Evolutionary conservation across 805 yeast species (phyloP), one percentile per base, ranked within the genome.

Genomic region (Yamadazyma phyllophila): DNA sequence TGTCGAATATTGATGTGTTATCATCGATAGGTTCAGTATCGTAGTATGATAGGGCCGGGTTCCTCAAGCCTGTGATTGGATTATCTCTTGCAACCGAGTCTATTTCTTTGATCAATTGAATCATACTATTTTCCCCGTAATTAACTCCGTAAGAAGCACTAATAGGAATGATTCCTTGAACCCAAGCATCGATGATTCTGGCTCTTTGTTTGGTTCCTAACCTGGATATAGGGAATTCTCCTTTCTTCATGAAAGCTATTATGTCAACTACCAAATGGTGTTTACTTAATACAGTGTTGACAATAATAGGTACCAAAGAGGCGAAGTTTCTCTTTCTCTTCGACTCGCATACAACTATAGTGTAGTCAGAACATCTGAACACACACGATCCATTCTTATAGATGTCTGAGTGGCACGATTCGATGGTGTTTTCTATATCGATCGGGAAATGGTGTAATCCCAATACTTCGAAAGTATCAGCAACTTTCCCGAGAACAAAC

Each of bases 361-460:
- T 78, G 56, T 85, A 80, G 13, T 89, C 92, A 7, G 90, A 91
- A 33, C 91, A 83, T 59, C 87, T 90, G 63, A 89, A 84, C 1
- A 90, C 76, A 55, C 90, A 83, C 26, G 83, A 66, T 0, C 77
- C 77, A 65, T 39, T 71, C 59, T 60, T 81, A 82, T 40, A 91
- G 72, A 45, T 94, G 75, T 47, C 72, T 48, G 65, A 82, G 47
- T 72, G 77, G 43, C 76, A 71, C 7, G 73, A 63, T 47, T 71
- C 76, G 26, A 72, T 69, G 12, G 76, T 72, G 50, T 67, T 67
- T 44, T 71, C 99, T 44, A 94, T 77, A 62, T 94, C 99, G 17
- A 73, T 67, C 1, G 95, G 95, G 71, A 94, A 92, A 62, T 89
- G 96, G 56, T 88, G 90, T 57, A 94, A 69, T 0, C 99, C 99